Evolutionary conservation across 2,329 filamentous ascomycete genomes (phyloP), one percentile per base, ranked within the genome.

Genomic region (Cercospora zeae-maydis): DNA sequence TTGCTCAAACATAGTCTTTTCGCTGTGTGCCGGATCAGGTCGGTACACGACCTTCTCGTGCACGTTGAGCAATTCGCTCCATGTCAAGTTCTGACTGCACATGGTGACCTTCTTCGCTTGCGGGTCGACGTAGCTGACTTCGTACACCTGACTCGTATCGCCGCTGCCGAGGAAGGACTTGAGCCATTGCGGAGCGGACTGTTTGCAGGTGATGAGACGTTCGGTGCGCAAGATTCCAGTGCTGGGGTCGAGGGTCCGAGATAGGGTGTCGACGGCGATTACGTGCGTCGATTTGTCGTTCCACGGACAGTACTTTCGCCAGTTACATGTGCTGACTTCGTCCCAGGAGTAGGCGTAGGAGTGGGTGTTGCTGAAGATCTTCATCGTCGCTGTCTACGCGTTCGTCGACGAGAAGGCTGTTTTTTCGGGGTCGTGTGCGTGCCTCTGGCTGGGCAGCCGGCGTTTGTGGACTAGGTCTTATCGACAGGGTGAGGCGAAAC

Each of bases 341-440:
- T 96, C 92, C 95, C 95, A 99, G 51, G 93, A 96, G 83, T 99
- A 99, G 81, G 96, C 85, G 80, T 96, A 99, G 65, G 92, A 92
- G 79, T 92, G 91, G 39, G 83, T 82, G 74, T 92, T 96, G 71
- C 91, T 91, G 75, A 98, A 98, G 79, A 98, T 91, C 84, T 96
- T 96, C 95, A 99, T 98, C n/a, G 54, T 68, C 42, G 21, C 24
- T 49, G 19, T n/a, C 13, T 8, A 30, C 42, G 21, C 21, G 42
- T 49, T 49, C 21, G 42, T n/a, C 19, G 31, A 42, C 21, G 54
- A 30, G 21, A 49, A 19, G 42, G 21, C 14, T 1, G 6, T 49
- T 27, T 49, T 24, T 27, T 49, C 24, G 3, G 24, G 24, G 6
- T 14, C 10, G 14, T 55, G 52, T 16, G 16, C 8, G 31, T 34